Evolutionary conservation across 2,329 filamentous ascomycete genomes (phyloP), one percentile per base, ranked within the genome.

Genomic region (Allantophomopsis lycopodina): DNA sequence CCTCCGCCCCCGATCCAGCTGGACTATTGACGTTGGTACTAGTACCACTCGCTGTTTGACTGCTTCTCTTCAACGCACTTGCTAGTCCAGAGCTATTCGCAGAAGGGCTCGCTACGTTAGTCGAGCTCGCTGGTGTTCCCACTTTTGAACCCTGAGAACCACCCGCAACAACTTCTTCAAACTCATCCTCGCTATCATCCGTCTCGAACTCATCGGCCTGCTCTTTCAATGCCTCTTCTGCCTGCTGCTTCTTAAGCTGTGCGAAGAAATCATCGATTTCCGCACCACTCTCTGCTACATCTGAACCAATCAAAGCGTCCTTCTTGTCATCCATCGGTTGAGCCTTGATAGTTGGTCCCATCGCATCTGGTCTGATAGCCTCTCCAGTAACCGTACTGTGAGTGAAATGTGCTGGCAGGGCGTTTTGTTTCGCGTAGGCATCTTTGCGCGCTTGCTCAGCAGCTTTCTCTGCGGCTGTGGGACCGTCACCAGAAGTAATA

Each of bases 321-420:
- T 69, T 67, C 53, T 73, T 71, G 18, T 70, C 65, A 2, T 64
- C 61, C 16, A 56, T 48, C 10, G 44, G 53, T 39, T 44, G 52
- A 37, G 53, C 50, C 36, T 44, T 53, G 46, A 55, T 59, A 10
- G 23, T 28, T 28, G 23, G 23, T 28, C 23, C 23, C 11, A 28
- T 28, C 32, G 52, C 48, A 46, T 60, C 55, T 48, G 57, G 61
- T 32, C 63, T 59, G 55, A 73, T 81, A n/a, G 72, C 70, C 42
- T 76, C 68, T 38, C 75, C 74, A 4, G 68, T 76, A 36, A 84
- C 71, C 2, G 79, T 84, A 45, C 77, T 82, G 41, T 79, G 72
- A 1, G 76, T 73, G 60, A 84, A 82, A 78, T 81, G 85, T 7
- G 68, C 62, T 2, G 81, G 81, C 44, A 86, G 59, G 7, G 74